Percentiles rank a stretch among this genome's conserved stretches.
Conservation (phyloP, 192 early-diverging fungal species). For the Backusella circina region DNA sequence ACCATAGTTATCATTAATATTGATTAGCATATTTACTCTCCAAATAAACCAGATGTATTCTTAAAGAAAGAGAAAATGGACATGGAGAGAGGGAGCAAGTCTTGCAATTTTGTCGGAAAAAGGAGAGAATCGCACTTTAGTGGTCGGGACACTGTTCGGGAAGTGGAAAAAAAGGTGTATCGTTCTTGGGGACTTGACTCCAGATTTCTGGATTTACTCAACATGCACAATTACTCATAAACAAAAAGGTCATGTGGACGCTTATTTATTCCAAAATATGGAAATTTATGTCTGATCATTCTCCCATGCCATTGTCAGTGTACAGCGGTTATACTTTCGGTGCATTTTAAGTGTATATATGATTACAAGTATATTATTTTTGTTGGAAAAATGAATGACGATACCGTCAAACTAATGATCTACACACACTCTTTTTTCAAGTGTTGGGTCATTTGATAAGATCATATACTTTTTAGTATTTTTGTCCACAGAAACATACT, state of each 20-base stretch:
- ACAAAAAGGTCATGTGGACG: not conserved
- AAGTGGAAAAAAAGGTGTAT: not conserved
- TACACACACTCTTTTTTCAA: no score
- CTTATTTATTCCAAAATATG: no score
- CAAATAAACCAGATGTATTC: not conserved
- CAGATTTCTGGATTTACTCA: not conserved
- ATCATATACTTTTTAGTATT: no score
- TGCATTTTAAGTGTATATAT: no score
- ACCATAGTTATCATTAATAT: not conserved
- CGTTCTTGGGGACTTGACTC: not conserved
- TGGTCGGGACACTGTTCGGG: not conserved
- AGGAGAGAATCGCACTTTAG: not conserved
- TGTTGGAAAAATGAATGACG: no score
- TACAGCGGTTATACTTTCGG: not conserved
- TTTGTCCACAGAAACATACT: no score
- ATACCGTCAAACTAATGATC: no score
- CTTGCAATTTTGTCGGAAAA: not conserved
- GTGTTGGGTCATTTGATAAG: no score
- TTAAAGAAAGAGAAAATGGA: not conserved
- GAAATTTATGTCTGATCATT: not conserved
- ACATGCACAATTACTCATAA: not conserved
- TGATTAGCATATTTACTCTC: not conserved
- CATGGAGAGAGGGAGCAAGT: not conserved
- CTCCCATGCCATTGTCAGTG: not conserved
- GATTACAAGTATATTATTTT: no score